Evolutionary conservation across 495 filamentous ascomycete species (phyloP), one percentile per base, ranked within the genome.

Genomic region (Daldinia grandis): DNA sequence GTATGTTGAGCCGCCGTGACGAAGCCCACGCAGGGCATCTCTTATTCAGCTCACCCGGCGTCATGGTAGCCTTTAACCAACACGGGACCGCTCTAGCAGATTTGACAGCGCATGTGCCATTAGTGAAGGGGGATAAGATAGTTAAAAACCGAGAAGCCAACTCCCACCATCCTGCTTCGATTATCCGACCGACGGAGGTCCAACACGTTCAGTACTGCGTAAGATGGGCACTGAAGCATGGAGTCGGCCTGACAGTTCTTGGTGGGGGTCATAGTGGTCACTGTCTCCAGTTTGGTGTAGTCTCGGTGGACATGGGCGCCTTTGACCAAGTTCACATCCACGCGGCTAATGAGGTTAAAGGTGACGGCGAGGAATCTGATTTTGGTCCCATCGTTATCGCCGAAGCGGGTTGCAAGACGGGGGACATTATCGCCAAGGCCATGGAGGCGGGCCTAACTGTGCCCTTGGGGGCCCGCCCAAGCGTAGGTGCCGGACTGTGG

Each of bases 191-290:
- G 56, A 85, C 78, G 69, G 76, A 85, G 55, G 53, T 88, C 49
- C 51, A 14, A 73, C 83, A 89, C 8, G 71, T 91, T 60, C 86
- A 88, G 73, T 49, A 81, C 17, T 89, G 87, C 68, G 84, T 90
- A 71, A 74, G 65, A 76, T 91, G 88, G 88, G 87, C 87, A 76
- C 66, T 87, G 27, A 78, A 84, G 74, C 81, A 88, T 58, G 64
- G 66, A 15, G 58, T 81, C 31, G 75, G 82, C 57, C 76, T 91
- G 64, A 86, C 83, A 10, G 78, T 89, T 54, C 24, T 89, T 55
- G 86, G 87, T 30, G 88, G 87, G 27, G 81, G 88, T 62, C 87
- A 91, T 73, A 87, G 87, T 70, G 87, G 82, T 58, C 85, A 89
- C 66, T 88, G 87, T 76, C 68, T 87, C 57, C 78, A 78, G 82